phyloP scores from a whole-genome alignment of 2,329 filamentous ascomycete species.

The Monosporascus sp. region DNA sequence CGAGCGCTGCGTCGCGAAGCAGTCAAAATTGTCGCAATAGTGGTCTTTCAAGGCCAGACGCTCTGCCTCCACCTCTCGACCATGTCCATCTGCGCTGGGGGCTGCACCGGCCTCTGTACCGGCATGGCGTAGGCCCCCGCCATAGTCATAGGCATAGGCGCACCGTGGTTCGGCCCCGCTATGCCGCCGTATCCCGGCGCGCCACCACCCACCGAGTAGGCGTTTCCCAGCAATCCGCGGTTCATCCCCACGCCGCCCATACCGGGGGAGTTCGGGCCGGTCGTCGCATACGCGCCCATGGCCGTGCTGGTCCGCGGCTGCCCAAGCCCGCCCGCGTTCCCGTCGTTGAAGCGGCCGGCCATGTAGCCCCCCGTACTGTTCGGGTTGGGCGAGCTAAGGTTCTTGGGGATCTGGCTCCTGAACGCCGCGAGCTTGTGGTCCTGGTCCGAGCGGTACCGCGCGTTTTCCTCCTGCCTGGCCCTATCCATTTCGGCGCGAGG shows the following conservation, averaged over 20 bases:
- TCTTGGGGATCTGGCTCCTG: slow-evolving; percentile 44
- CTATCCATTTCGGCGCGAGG: slow-evolving; percentile 36
- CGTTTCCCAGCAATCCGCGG: slow-evolving; percentile 16
- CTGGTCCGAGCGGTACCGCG: slow-evolving; percentile 34
- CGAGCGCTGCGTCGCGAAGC: too few relatives aligned
- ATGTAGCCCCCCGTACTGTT: slow-evolving; percentile 40
- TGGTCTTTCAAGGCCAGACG: slow-evolving; percentile 16
- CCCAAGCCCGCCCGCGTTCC: slow-evolving; percentile 34
- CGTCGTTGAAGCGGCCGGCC: slow-evolving; percentile 51
- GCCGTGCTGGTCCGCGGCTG: slow-evolving; percentile 17
- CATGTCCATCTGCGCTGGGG: slow-evolving; percentile 23
- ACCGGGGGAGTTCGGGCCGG: neutral
- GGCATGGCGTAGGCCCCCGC: slow-evolving; percentile 13
- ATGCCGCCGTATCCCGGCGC: slow-evolving; percentile 9
- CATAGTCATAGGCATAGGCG: slow-evolving; percentile 12
- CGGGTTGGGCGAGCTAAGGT: slow-evolving; percentile 26
- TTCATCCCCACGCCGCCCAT: neutral
- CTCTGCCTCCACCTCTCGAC: slow-evolving; percentile 30
- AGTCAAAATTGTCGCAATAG: too few relatives aligned
- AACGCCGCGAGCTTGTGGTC: slow-evolving; percentile 44
- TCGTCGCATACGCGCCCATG: slow-evolving; percentile 11
- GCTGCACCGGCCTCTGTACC: slow-evolving; percentile 15
- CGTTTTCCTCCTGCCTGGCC: slow-evolving; percentile 35
- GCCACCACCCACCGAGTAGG: slow-evolving; percentile 10
- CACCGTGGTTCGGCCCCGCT: slow-evolving; percentile 7